Conservation (phyloP, 371 early-diverging fungal genomes). For the Mucor sp. region DNA sequence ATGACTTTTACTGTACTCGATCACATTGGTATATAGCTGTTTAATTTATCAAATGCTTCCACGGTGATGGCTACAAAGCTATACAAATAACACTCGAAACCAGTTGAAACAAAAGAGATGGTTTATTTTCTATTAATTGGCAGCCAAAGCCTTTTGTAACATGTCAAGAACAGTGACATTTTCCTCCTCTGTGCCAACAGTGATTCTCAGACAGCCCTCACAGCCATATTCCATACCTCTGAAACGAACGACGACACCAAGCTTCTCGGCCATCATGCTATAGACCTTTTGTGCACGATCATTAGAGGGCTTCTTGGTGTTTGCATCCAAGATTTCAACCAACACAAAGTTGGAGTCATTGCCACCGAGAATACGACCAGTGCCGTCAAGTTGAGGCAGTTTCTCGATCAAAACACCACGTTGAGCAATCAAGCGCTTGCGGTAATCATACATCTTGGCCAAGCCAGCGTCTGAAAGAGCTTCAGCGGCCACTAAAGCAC, state of each 20-base stretch:
- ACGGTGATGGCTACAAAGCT: not conserved
- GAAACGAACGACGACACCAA: conserved; percentile 91
- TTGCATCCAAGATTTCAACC: conserved; percentile 68
- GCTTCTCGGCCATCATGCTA: conserved; percentile 77
- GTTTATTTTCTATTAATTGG: not conserved
- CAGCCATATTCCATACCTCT: conserved; percentile 93
- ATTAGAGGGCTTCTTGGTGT: conserved; percentile 63
- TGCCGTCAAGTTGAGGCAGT: conserved; percentile 54
- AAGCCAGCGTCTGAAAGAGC: conserved; percentile 80
- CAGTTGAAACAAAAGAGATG: not conserved
- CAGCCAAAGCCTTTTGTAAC: conserved; percentile 48
- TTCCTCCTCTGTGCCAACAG: conserved; percentile 89
- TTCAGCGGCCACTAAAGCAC: conserved; percentile 75
- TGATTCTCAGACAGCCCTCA: conserved; percentile 90
- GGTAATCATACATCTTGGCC: conserved; percentile 65
- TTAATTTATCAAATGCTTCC: not conserved
- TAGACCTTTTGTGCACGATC: conserved; percentile 77
- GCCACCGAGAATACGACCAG: conserved; percentile 78
- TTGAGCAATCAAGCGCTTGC: conserved; percentile 60
- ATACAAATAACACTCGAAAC: no score
- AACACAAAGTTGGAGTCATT: conserved; percentile 96
- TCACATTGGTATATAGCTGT: not conserved
- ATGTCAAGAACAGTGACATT: conserved; percentile 57
- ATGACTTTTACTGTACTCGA: not conserved
- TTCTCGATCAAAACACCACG: conserved; percentile 63